These are phyloP conservation scores for Alternaria ethzedia DNA, from an alignment of 2,329 filamentous ascomycete genomes.

Conservation along the genomic window DNA sequence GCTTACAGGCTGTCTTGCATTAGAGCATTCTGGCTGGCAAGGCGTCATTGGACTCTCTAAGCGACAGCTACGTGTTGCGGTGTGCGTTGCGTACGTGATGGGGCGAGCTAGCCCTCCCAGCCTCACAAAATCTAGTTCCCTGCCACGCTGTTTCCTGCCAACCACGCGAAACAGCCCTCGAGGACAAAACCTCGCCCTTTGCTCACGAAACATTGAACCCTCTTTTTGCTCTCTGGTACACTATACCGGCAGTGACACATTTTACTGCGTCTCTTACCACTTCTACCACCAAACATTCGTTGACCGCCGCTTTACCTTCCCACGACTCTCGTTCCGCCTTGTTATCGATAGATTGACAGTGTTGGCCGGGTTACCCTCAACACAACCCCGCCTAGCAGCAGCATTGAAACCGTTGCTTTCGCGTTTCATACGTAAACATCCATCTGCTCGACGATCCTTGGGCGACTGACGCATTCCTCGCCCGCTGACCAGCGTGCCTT, in stretches of 20 bases:
- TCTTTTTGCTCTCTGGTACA: conserved; percentile 5
- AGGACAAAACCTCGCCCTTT: conserved; percentile 19
- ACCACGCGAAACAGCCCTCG: conserved; percentile 1
- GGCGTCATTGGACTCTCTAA: conserved; percentile 11
- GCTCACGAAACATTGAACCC: conserved; percentile 18
- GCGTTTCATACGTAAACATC: conserved; percentile 36
- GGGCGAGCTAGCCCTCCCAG: conserved; percentile 23
- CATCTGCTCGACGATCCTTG: conserved; percentile 20
- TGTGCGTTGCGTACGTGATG: conserved; percentile 25
- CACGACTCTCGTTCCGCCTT: conserved; percentile 11
- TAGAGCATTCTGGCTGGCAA: neutral
- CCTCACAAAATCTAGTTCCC: conserved; percentile 23
- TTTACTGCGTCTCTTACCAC: conserved; percentile 19
- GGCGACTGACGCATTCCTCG: conserved; percentile 32
- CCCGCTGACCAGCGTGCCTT: conserved; percentile 18
- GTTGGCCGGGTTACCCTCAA: conserved; percentile 22
- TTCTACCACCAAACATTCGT: conserved; percentile 14
- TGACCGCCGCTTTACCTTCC: conserved; percentile 18
- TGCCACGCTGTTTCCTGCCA: conserved; percentile 24
- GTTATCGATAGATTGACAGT: conserved; percentile 20
- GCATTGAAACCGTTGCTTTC: conserved; percentile 21
- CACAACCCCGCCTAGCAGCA: neutral
- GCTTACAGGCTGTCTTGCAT: conserved; percentile 3
- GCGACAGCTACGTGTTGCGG: conserved; percentile 31
- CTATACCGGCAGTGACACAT: conserved; percentile 13